These are phyloP conservation scores for Pseudogymnoascus verrucosus DNA, from an alignment of 2,329 filamentous ascomycete species.

Conservation along the genomic window DNA sequence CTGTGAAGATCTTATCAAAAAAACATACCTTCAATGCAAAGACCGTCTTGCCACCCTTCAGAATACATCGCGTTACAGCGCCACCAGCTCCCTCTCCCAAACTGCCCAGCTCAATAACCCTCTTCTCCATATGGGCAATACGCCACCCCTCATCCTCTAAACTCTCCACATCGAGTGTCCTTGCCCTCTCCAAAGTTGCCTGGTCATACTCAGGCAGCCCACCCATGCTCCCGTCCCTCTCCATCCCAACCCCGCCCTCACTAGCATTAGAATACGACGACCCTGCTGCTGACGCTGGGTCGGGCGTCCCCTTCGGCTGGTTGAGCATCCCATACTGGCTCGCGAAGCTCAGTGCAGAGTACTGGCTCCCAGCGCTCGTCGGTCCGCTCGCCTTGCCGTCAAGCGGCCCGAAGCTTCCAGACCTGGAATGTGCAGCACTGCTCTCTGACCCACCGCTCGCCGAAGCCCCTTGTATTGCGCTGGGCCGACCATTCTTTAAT, in stretches of 20 bases:
- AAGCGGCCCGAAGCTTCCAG: constrained; percentile 71
- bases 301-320: constrained; percentile 61
- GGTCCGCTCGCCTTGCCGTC: constrained; percentile 74
- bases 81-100: constrained; percentile 92
- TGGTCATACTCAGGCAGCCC: constrained; percentile 71
- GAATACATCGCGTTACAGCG: constrained; percentile 82
- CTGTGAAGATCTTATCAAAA: constrained; percentile 6
- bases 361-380: constrained; percentile 80
- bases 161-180: constrained; percentile 84
- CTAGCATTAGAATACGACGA: constrained; percentile 76
- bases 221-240: constrained; percentile 73
- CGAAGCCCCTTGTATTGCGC: constrained; percentile 43
- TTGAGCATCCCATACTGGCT: constrained; percentile 45
- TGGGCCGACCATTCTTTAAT: constrained; percentile 24
- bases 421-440: constrained; percentile 70
- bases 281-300: constrained; percentile 81
- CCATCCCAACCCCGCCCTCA: constrained; percentile 68
- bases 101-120: constrained; percentile 81
- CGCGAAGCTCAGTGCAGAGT: constrained; percentile 74
- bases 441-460: constrained; percentile 73
- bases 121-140: constrained; percentile 79
- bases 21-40: constrained; percentile 83
- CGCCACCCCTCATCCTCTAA: constrained; percentile 93
- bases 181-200: constrained; percentile 71
- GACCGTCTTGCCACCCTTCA: constrained; percentile 86